Percentiles rank a stretch among this genome's conserved stretches.
phyloP scores from a whole-genome alignment of 2,329 filamentous ascomycete genomes.

The Colletotrichum simmondsii region DNA sequence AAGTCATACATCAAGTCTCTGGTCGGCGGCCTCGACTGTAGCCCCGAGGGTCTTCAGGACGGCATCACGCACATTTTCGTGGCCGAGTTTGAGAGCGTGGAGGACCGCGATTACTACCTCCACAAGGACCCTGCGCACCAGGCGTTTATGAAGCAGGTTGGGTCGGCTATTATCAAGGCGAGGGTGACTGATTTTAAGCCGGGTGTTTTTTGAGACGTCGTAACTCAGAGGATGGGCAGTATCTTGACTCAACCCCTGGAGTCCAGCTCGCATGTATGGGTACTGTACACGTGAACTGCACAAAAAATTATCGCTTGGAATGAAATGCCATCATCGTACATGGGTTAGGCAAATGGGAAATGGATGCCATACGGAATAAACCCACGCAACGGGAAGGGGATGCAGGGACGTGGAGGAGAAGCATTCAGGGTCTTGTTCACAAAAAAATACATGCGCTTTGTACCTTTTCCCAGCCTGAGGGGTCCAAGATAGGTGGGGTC shows the following conservation, averaged over 20 bases:
- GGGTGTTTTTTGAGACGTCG: conserved; percentile 47
- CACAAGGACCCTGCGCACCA: conserved; percentile 72
- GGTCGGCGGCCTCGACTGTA: conserved; percentile 71
- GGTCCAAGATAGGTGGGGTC: background rate
- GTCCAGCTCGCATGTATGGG: too few species aligned
- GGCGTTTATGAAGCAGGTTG: conserved; percentile 65
- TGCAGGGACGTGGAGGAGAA: background rate
- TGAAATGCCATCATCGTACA: background rate
- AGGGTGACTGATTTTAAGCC: conserved; percentile 70
- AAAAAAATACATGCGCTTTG: too few species aligned
- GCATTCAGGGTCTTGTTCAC: background rate
- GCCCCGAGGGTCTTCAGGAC: conserved; percentile 67
- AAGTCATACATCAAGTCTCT: conserved; percentile 69
- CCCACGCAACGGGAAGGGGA: background rate
- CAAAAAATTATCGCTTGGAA: background rate
- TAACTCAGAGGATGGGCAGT: background rate
- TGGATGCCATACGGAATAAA: background rate
- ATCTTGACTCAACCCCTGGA: too few species aligned
- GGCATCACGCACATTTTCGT: conserved; percentile 78
- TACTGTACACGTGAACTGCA: background rate
- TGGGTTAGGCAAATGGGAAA: background rate
- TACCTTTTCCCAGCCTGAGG: background rate
- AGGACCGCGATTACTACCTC: conserved; percentile 77
- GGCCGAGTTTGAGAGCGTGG: conserved; percentile 70
- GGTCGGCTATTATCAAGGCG: conserved; percentile 60